These are phyloP conservation scores for Leccinum aurantiacum DNA, from an alignment of 768 basidiomycete species.

Conservation along the genomic window DNA sequence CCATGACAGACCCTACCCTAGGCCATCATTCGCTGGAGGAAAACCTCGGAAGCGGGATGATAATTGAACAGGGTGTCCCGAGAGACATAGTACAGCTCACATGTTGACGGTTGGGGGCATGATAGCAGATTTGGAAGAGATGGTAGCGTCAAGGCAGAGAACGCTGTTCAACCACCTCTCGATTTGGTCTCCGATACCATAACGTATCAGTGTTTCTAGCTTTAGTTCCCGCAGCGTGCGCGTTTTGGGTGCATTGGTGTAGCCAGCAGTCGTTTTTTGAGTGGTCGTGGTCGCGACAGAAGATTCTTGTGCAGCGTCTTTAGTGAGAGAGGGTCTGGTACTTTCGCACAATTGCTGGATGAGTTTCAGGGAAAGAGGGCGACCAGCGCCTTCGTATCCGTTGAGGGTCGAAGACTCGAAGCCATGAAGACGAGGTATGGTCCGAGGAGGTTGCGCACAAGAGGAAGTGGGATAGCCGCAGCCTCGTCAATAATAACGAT, in stretches of 20 bases:
- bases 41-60: constrained; percentile 95
- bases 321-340: constrained; percentile 75
- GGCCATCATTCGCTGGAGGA: constrained; percentile 98
- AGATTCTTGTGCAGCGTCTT: constrained; percentile 50
- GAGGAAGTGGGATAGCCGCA: constrained; percentile 94
- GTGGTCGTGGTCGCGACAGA: constrained; percentile 37
- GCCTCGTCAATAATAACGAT: constrained; percentile 98
- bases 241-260: constrained; percentile 56
- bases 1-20: too few species aligned
- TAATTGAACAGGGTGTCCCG: constrained; percentile 96
- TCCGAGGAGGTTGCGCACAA: constrained; percentile 93
- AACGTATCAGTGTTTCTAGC: constrained; percentile 93
- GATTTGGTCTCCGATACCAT: constrained; percentile 79
- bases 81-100: constrained; percentile 94
- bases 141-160: constrained; percentile 87
- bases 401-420: constrained; percentile 80
- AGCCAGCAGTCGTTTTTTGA: constrained; percentile 50
- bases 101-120: constrained; percentile 92
- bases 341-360: constrained; percentile 95
- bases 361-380: constrained; percentile 95
- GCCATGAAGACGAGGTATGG: constrained; percentile 98
- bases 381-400: constrained; percentile 99
- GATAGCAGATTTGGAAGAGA: constrained; percentile 44
- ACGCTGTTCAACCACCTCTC: constrained; percentile 93
- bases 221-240: constrained; percentile 90